These are phyloP conservation scores for Calamus simplicifolius DNA, from an alignment of 176 grass and related monocot genomes.

Conservation along the genomic window DNA sequence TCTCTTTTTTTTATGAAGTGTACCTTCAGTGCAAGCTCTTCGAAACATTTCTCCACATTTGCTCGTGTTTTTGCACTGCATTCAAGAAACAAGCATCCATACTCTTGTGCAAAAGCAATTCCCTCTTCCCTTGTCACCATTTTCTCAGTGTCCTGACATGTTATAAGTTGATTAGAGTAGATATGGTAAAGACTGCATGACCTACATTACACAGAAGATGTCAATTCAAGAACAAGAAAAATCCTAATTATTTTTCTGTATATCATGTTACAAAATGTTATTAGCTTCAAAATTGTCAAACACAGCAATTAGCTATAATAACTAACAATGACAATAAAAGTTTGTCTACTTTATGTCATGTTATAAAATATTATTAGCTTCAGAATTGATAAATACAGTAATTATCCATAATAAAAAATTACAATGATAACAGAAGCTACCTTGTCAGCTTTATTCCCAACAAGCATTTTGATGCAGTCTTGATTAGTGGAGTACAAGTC, in stretches of 20 bases:
- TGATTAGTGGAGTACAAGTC: slow-evolving; percentile 74
- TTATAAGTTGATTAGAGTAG: slow-evolving; percentile 4
- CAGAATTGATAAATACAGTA: too few species aligned
- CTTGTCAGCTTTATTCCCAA: slow-evolving; percentile 98
- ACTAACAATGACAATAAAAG: too few species aligned
- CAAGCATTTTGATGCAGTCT: slow-evolving; percentile 85
- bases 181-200: neutral
- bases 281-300: too few species aligned
- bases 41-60: slow-evolving; percentile 93
- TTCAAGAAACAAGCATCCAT: slow-evolving; percentile 73
- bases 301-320: too few species aligned
- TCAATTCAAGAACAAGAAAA: neutral
- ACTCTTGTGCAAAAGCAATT: slow-evolving; percentile 70
- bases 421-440: slow-evolving; percentile 17
- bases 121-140: slow-evolving; percentile 92
- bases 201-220: neutral
- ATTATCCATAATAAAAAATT: too few species aligned
- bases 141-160: slow-evolving; percentile 53
- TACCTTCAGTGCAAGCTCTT: slow-evolving; percentile 93
- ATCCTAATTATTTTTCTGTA: too few species aligned
- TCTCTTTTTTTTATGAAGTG: slow-evolving; percentile 12
- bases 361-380: too few species aligned
- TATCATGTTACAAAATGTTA: too few species aligned
- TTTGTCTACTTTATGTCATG: too few species aligned
- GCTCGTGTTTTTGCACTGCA: slow-evolving; percentile 90